Evolutionary conservation across 2,329 filamentous ascomycete genomes (phyloP).

Genomic region (Diaporthe amygdali): DNA sequence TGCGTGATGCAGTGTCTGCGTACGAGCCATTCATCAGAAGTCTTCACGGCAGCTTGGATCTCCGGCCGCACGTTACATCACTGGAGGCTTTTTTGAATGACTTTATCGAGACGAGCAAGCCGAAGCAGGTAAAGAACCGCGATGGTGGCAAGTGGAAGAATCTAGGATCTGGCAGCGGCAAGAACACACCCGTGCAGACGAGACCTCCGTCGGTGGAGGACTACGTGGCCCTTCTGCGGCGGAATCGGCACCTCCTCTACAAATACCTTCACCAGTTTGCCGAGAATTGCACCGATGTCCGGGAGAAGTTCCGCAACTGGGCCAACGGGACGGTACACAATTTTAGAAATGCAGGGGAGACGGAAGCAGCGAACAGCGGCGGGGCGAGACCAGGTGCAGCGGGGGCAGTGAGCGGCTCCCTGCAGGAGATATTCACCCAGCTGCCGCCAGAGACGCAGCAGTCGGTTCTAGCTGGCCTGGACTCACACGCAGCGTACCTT

Average conservation of each 20-base stretch:
- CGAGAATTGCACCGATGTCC: conserved; percentile 70
- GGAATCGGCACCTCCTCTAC: conserved; percentile 68
- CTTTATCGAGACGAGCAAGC: conserved; percentile 65
- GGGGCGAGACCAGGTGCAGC: conserved; percentile 11
- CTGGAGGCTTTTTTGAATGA: conserved; percentile 73
- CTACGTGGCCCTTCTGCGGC: conserved; percentile 69
- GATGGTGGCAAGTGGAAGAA: conserved; percentile 49
- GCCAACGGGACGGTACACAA: conserved; percentile 60
- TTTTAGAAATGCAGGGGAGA: conserved; percentile 49
- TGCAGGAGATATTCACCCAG: conserved; percentile 48
- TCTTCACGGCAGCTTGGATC: conserved; percentile 73
- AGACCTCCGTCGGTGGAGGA: conserved; percentile 70
- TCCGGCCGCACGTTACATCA: conserved; percentile 71
- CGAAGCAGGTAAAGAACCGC: conserved; percentile 64
- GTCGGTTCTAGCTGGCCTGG: conserved; percentile 55
- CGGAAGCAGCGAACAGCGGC: not conserved
- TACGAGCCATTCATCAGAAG: conserved; percentile 78
- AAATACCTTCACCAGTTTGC: conserved; percentile 74
- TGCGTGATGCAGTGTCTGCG: conserved; percentile 68
- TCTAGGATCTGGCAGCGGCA: conserved; percentile 34
- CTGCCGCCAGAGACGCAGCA: conserved; percentile 54
- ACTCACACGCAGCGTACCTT: conserved; percentile 67
- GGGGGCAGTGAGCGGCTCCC: conserved; percentile 41
- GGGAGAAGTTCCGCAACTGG: conserved; percentile 65
- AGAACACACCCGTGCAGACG: conserved; percentile 38